These are phyloP conservation scores for Leishmania major DNA, from an alignment of 208 protist species.

Conservation along the genomic window DNA sequence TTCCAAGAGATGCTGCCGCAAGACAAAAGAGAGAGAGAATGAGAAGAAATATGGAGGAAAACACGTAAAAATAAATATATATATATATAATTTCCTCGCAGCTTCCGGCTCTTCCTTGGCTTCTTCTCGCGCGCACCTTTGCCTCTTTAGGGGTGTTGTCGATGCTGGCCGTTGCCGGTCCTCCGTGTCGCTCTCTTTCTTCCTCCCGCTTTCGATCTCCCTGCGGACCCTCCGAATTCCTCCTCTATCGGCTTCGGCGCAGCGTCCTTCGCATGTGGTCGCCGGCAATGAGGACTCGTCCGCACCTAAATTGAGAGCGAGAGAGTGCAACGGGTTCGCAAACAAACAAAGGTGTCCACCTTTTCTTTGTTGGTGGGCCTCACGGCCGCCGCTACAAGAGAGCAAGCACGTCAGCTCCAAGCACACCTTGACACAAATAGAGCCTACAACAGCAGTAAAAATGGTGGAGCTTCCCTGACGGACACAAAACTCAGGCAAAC, in stretches of 20 bases:
- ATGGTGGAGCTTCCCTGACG: no score
- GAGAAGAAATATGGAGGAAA: not conserved
- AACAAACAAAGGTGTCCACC: not conserved
- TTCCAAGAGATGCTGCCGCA: not conserved
- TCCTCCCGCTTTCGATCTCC: not conserved
- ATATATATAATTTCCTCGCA: not conserved
- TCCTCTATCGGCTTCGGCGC: not conserved
- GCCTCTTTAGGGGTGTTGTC: not conserved
- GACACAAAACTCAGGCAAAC: no score
- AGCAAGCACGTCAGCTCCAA: not conserved
- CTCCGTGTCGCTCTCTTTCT: not conserved
- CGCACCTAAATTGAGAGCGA: not conserved
- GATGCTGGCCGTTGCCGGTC: not conserved
- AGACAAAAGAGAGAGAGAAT: slow-evolving; percentile 9
- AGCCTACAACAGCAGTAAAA: no score
- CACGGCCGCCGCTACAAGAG: not conserved
- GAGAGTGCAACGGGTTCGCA: not conserved
- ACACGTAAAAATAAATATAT: not conserved
- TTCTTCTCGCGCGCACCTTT: not conserved
- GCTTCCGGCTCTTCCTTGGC: slow-evolving; percentile 2
- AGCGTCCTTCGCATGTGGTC: not conserved
- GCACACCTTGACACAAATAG: no score
- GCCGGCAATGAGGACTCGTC: not conserved
- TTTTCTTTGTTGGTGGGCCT: not conserved
- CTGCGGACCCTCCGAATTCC: not conserved